Conservation (phyloP, 208 protist genomes). For the Entamoeba histolytica region DNA sequence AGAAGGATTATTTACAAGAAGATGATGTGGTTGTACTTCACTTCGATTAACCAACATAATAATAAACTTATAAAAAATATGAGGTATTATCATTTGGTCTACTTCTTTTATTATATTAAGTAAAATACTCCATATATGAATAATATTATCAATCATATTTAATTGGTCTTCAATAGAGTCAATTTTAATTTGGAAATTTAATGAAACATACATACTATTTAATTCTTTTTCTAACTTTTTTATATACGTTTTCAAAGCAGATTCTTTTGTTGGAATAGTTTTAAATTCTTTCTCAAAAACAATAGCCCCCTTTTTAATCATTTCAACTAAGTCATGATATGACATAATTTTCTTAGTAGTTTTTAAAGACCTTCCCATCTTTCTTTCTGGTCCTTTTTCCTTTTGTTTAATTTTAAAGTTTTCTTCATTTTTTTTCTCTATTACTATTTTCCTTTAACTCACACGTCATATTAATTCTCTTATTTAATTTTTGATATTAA, state of each 20-base stretch:
- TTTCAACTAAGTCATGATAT: neutral
- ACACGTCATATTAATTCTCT: too few relatives aligned
- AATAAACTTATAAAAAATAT: neutral
- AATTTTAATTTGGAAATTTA: neutral
- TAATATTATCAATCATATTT: neutral
- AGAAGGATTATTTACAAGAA: neutral
- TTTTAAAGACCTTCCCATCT: neutral
- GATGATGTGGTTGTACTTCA: neutral
- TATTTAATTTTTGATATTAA: too few relatives aligned
- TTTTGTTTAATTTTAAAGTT: too few relatives aligned
- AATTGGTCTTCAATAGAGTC: neutral
- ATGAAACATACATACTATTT: neutral
- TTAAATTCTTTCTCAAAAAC: neutral
- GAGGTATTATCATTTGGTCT: neutral
- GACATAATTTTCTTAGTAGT: neutral
- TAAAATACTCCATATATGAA: neutral
- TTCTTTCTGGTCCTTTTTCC: too few relatives aligned
- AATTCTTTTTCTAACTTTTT: neutral
- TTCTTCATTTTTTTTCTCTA: too few relatives aligned
- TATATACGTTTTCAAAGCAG: neutral
- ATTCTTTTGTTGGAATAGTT: neutral
- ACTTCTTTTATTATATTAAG: neutral
- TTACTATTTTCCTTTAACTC: too few relatives aligned
- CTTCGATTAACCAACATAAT: neutral
- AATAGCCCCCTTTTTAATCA: neutral